Conservation (phyloP, 345 rosid species). For the Theobroma cacao region DNA sequence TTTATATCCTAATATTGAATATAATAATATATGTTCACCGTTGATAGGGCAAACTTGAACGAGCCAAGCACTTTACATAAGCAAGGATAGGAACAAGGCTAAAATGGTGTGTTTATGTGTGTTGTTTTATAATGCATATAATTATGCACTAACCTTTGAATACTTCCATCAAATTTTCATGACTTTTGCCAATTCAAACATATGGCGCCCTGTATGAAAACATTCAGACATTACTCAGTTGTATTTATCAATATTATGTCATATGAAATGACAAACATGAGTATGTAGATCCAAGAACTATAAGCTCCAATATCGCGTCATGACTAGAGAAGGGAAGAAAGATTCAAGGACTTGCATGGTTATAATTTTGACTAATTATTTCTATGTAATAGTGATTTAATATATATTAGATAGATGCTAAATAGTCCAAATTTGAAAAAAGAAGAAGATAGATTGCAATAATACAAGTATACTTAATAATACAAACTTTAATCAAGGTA, state of each 20-base stretch:
- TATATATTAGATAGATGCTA: too few species aligned
- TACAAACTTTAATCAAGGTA: too few species aligned
- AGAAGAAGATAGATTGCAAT: too few species aligned
- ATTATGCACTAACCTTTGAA: too few species aligned
- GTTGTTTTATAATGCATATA: too few species aligned
- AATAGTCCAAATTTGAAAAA: too few species aligned
- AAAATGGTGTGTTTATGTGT: too few species aligned
- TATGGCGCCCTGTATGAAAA: not conserved
- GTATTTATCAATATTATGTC: not conserved
- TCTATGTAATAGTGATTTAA: too few species aligned
- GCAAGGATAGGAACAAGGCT: not conserved
- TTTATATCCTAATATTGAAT: not conserved
- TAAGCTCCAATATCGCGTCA: too few species aligned
- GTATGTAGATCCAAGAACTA: not conserved
- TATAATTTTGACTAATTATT: too few species aligned
- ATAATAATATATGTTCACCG: not conserved
- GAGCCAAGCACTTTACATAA: not conserved
- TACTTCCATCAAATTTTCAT: not conserved
- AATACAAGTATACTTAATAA: too few species aligned
- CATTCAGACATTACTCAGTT: not conserved
- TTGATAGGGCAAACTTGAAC: not conserved
- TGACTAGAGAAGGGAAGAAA: not conserved
- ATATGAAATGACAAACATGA: not conserved
- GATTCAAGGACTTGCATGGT: too few species aligned
- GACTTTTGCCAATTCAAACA: not conserved